Conservation (phyloP, 352 stramenopile genomes). For the Pythium pyrilobum region DNA sequence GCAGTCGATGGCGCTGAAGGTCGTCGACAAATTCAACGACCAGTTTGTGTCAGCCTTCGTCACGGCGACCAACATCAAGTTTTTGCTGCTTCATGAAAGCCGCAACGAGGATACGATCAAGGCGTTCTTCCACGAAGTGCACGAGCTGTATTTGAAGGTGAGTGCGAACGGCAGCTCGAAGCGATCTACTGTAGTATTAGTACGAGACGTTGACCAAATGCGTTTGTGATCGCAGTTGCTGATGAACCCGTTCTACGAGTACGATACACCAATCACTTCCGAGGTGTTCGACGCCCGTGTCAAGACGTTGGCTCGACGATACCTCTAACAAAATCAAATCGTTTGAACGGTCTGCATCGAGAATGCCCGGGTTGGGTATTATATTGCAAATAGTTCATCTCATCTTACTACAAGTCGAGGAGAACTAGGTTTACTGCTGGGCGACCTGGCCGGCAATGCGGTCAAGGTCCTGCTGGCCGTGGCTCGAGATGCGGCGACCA, state of each 20-base stretch:
- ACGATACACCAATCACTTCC: constrained; percentile 92
- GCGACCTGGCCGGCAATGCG: constrained; percentile 96
- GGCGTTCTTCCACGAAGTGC: constrained; percentile 96
- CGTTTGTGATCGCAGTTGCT: constrained; percentile 61
- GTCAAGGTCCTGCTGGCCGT: constrained; percentile 99
- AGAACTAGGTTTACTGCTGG: constrained; percentile 58
- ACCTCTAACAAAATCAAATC: constrained; percentile 57
- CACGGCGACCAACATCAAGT: constrained; percentile 94
- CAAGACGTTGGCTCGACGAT: constrained; percentile 83
- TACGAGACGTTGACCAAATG: too few species aligned
- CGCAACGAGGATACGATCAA: constrained; percentile 94
- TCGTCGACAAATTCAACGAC: constrained; percentile 96
- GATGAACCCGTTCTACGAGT: constrained; percentile 96
- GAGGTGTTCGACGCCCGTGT: constrained; percentile 92
- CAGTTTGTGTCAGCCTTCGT: constrained; percentile 96
- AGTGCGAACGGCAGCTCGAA: too few species aligned
- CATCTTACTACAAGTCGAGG: constrained; percentile 21
- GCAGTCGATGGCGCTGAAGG: constrained; percentile 89
- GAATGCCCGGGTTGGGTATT: too few species aligned
- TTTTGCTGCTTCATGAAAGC: constrained; percentile 94
- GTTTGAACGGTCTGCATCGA: too few species aligned
- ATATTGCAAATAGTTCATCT: constrained; percentile 32
- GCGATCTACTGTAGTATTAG: too few species aligned
- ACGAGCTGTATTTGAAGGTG: constrained; percentile 97
- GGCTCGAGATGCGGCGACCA: constrained; percentile 93